Evolutionary conservation across 805 yeast genomes (phyloP), one percentile per base, ranked within the genome.

Genomic region (Saturnispora sekii): DNA sequence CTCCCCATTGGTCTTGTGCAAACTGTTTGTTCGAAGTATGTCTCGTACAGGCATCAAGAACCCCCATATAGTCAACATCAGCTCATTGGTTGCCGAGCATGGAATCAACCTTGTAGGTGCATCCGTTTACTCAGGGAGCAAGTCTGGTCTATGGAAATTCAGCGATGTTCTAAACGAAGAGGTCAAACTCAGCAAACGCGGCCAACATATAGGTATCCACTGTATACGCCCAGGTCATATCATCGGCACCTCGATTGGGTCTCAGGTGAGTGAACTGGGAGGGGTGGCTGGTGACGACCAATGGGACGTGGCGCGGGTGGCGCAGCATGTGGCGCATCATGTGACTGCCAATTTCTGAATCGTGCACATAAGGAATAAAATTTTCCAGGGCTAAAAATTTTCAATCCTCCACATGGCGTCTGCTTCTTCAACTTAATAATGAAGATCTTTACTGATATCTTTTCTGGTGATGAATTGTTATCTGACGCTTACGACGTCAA

Each of bases 401-500:
- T 37, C 49, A 47, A 43, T 45, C 37, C 38, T 36, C 34, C 47
- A 37, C 45, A 14, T 41, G 28, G 15, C 38, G 14, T 31, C 15
- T 17, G 11, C 34, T 29, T 17, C 28, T 34, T 29, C 26, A 21
- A 21, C 26, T 16, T 31, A 14, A 62, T 45, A 45, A 65, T 68
- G 69, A 50, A 60, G 49, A 69, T 70, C 62, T 65, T 50, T 70
- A 68, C 75, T 71, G 98, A 90, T 75, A 71, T 88, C 68, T 67
- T 90, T 72, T 84, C 97, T 57, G 85, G 84, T 65, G 98, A 90
- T 77, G 98, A 90, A 79, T 74, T 84, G 62, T 75, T 90, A 72
- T 93, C 98, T 55, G 97, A 89, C 67, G 98, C 98, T 65, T 93
- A 89, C 79, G 95, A 86, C 70, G 65, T 77, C 68, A 81, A 74